phyloP scores from a whole-genome alignment of 2,329 filamentous ascomycete species.

The Penicillium sp. region DNA sequence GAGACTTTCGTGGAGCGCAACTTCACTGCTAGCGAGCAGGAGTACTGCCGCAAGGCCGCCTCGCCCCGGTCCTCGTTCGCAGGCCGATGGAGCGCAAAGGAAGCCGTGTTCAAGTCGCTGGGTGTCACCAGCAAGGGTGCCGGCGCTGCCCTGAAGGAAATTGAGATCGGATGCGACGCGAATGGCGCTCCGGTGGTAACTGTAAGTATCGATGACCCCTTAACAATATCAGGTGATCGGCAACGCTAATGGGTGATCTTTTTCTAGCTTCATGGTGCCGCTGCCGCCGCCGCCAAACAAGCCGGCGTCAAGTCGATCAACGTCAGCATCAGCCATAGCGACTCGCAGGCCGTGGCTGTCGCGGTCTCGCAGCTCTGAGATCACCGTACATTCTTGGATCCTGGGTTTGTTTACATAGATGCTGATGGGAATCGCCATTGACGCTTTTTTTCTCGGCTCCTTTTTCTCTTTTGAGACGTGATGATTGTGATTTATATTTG shows the following conservation, averaged over 20 bases:
- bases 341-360: constrained; percentile 89
- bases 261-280: constrained; percentile 74
- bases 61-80: constrained; percentile 86
- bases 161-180: constrained; percentile 80
- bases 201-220: constrained; percentile 54
- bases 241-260: constrained; percentile 32
- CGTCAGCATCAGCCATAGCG: constrained; percentile 94
- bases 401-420: constrained; percentile 7
- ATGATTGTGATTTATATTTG: constrained; percentile 27
- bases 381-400: constrained; percentile 1
- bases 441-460: constrained; percentile 4
- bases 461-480: constrained; percentile 19
- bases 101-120: constrained; percentile 96
- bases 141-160: constrained; percentile 85
- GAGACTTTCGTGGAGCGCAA: constrained; percentile 93
- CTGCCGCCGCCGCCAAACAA: constrained; percentile 74
- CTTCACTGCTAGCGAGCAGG: constrained; percentile 78
- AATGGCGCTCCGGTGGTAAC: constrained; percentile 77
- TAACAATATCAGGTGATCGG: constrained; percentile 1
- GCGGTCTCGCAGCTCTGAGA: constrained; percentile 68
- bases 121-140: constrained; percentile 82
- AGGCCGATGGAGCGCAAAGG: constrained; percentile 94
- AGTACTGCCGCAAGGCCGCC: constrained; percentile 76
- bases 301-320: constrained; percentile 83
- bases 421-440: constrained; percentile 1